Conservation (phyloP, 352 stramenopile species). For the Phytophthora sojae region DNA sequence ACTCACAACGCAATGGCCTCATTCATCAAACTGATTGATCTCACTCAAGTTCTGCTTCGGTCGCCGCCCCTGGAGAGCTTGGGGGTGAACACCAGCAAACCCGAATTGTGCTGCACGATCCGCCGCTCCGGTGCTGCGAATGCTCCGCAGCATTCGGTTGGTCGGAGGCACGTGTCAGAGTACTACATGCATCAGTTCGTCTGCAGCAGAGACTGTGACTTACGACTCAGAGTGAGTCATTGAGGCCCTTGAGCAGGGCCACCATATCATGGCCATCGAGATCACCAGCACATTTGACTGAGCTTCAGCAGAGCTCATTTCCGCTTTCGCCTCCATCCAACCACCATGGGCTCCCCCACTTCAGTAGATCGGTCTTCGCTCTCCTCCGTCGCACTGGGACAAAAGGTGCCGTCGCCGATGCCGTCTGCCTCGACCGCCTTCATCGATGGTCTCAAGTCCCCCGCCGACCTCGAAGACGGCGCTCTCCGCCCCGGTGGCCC, state of each 20-base stretch:
- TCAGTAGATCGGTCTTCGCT: slow-evolving; percentile 15
- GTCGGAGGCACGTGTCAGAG: neutral
- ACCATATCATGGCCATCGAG: no score
- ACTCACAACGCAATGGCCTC: no score
- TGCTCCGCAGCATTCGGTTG: neutral
- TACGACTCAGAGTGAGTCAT: neutral
- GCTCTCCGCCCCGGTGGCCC: slow-evolving; percentile 44
- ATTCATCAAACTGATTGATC: no score
- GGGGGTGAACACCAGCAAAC: no score
- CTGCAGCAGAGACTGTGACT: neutral
- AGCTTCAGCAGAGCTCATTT: slow-evolving; percentile 9
- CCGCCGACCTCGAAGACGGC: slow-evolving; percentile 29
- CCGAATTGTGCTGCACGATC: no score
- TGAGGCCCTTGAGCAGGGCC: no score
- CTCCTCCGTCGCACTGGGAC: slow-evolving; percentile 7
- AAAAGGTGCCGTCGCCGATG: slow-evolving; percentile 24
- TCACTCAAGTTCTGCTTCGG: no score
- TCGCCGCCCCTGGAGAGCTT: no score
- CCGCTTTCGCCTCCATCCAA: slow-evolving; percentile 2
- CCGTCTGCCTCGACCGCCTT: neutral
- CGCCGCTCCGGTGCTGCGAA: neutral
- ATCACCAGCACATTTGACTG: neutral
- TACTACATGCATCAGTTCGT: neutral
- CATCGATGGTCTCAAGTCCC: slow-evolving; percentile 30
- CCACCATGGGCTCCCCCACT: slow-evolving; percentile 14